These are phyloP conservation scores for Logfia minima DNA, from an alignment of 129 eudicot species.

Conservation along the genomic window DNA sequence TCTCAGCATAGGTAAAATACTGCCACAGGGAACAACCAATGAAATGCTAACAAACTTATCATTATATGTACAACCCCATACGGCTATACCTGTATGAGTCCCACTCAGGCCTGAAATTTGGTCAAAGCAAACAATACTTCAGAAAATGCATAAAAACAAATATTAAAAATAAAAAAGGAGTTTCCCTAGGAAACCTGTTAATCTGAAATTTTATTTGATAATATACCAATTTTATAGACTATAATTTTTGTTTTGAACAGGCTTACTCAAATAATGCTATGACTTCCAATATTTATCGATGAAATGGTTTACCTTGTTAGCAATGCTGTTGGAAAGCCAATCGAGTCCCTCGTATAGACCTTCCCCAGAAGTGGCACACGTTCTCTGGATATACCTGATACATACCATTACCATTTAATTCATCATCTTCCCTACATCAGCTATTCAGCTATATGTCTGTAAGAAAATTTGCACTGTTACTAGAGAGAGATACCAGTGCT, in stretches of 20 bases:
- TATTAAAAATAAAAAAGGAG: not conserved
- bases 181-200: not conserved
- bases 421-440: not conserved
- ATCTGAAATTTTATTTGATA: no score
- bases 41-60: not conserved
- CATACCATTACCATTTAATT: not conserved
- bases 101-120: constrained; percentile 6
- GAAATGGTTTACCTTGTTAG: constrained; percentile 43
- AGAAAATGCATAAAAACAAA: not conserved
- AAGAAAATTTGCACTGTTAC: not conserved
- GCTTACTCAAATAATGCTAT: not conserved
- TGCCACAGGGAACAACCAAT: not conserved
- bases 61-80: not conserved
- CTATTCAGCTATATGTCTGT: not conserved
- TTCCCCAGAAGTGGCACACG: constrained; percentile 62
- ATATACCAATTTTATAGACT: not conserved
- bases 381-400: constrained; percentile 64
- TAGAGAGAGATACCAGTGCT: constrained; percentile 46
- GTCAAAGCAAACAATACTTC: not conserved
- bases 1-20: not conserved
- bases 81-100: no score
- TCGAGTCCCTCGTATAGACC: constrained; percentile 59
- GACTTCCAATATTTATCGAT: not conserved
- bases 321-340: constrained; percentile 66
- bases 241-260: not conserved